Conservation (phyloP, 495 filamentous ascomycete genomes). For the Trichoderma gamsii region DNA sequence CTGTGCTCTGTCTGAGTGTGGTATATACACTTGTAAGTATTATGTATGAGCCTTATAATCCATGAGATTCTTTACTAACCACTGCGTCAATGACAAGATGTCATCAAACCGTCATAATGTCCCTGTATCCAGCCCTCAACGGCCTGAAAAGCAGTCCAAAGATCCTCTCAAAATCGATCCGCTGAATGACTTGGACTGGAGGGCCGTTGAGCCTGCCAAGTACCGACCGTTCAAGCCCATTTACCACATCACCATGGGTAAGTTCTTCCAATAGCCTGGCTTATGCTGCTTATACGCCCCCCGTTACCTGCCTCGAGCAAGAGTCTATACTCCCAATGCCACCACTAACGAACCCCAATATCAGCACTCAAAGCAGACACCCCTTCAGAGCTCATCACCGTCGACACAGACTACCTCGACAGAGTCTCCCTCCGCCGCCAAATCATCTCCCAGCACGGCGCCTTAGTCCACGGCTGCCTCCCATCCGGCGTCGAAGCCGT, state of each 20-base stretch:
- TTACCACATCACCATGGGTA: slow-evolving; percentile 71
- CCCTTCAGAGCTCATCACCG: slow-evolving; percentile 56
- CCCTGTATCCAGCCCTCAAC: background rate
- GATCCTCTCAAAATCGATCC: slow-evolving; percentile 38
- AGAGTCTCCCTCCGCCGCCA: slow-evolving; percentile 50
- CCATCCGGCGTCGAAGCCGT: slow-evolving; percentile 45
- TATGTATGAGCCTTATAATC: background rate
- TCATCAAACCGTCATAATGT: background rate
- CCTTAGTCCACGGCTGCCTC: slow-evolving; percentile 40
- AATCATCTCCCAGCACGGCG: slow-evolving; percentile 43
- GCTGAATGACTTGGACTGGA: slow-evolving; percentile 54
- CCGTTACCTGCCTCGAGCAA: background rate
- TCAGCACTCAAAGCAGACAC: slow-evolving; percentile 42
- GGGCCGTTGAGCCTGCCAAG: slow-evolving; percentile 50
- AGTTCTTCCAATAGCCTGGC: slow-evolving; percentile 10
- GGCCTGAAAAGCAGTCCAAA: background rate
- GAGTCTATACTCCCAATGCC: background rate
- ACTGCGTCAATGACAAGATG: background rate
- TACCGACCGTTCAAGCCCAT: slow-evolving; percentile 65
- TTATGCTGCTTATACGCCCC: background rate
- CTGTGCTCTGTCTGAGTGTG: background rate
- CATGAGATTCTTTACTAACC: background rate
- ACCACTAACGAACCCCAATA: slow-evolving; percentile 3
- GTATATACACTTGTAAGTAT: background rate
- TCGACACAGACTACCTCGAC: slow-evolving; percentile 59